phyloP scores from a whole-genome alignment of 176 grass and related monocot genomes.

The Panicum miliaceum region DNA sequence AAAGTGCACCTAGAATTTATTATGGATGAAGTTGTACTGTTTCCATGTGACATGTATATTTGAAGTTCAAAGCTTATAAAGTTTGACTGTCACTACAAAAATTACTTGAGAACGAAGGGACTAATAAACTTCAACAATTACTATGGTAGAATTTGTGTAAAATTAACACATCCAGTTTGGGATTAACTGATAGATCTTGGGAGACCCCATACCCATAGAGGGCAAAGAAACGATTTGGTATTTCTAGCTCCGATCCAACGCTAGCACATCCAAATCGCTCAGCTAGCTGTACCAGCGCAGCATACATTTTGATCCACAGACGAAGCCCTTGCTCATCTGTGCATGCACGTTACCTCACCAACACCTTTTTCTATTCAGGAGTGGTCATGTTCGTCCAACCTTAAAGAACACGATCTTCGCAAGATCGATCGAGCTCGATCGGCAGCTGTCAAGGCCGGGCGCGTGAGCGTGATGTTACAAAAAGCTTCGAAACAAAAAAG shows the following conservation, averaged over 20 bases:
- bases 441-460: background rate
- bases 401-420: conserved; percentile 36
- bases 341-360: conserved; percentile 13
- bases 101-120: too few relatives aligned
- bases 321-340: background rate
- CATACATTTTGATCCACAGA: background rate
- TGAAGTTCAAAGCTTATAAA: background rate
- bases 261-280: background rate
- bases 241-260: background rate
- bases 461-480: background rate
- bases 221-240: too few relatives aligned
- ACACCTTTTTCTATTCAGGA: background rate
- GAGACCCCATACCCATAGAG: background rate
- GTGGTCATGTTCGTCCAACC: conserved; percentile 7
- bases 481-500: background rate
- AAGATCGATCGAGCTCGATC: conserved; percentile 16
- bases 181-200: background rate
- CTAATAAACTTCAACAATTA: background rate
- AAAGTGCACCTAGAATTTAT: too few relatives aligned
- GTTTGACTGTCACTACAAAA: too few relatives aligned
- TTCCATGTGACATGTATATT: background rate
- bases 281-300: background rate
- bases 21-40: too few relatives aligned
- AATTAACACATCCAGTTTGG: background rate
- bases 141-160: background rate